Conservation (phyloP, 2,329 filamentous ascomycete genomes). For the Xylariaceae sp. region DNA sequence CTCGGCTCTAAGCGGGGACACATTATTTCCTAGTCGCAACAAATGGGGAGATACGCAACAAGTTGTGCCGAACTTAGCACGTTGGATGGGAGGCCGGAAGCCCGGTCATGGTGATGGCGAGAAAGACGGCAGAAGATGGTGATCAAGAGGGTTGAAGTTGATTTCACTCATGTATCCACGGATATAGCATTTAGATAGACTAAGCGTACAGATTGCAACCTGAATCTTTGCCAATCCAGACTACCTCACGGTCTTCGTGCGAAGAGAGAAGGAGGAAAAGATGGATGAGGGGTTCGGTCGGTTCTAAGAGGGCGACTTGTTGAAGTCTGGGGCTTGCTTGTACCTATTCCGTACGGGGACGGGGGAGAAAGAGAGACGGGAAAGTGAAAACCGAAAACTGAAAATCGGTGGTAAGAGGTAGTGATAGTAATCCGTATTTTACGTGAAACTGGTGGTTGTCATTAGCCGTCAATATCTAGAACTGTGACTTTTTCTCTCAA, state of each 20-base stretch:
- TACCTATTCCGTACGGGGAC: not conserved
- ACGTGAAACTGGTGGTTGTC: not conserved
- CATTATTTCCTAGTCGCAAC: slow-evolving; percentile 9
- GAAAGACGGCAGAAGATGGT: not conserved
- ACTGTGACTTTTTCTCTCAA: not conserved
- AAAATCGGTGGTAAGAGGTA: not conserved
- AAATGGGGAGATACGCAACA: not conserved
- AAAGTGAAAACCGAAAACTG: too few relatives aligned
- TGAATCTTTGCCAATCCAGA: not conserved
- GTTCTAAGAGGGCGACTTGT: not conserved
- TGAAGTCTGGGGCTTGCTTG: not conserved
- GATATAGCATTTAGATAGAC: not conserved
- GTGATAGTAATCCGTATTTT: not conserved
- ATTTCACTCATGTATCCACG: not conserved
- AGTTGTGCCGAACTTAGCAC: not conserved
- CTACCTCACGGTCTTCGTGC: not conserved
- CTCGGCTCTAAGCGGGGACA: slow-evolving; percentile 4
- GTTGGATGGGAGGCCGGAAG: not conserved
- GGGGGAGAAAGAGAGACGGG: too few relatives aligned
- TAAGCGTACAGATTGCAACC: not conserved
- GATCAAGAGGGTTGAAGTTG: not conserved
- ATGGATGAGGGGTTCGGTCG: not conserved
- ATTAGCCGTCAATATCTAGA: not conserved
- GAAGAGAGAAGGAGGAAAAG: not conserved
- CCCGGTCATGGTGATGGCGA: slow-evolving; percentile 5